Evolutionary conservation across 164 flowering plant genomes (phyloP), one percentile per base, ranked within the genome.

Genomic region (Aristolochia californica): DNA sequence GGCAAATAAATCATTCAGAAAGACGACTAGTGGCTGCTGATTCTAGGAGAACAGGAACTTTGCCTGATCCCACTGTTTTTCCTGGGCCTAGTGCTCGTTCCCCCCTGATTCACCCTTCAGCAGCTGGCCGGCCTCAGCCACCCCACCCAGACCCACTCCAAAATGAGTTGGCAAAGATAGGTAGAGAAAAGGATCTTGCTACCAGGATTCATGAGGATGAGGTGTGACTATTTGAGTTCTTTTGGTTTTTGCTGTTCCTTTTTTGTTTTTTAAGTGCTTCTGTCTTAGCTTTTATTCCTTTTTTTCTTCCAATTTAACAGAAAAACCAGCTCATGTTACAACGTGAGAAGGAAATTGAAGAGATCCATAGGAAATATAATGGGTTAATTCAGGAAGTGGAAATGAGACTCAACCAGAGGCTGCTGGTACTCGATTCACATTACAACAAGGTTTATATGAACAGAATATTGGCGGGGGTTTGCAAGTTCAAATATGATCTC

Each of bases 291-390:
- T 56, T 57, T 15, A 56, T 14, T 40, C 64, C 45, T 50, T 40
- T 40, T n/a, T n/a, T 43, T 40, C 28, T 59, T 43, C 22, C 59
- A 10, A 59, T 43, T 63, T 53, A 34, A 66, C 83, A 93, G 98
- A 83, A 68, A 67, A 16, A 57, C 50, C 74, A 59, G 38, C 70
- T 89, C 48, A 72, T 60, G 66, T 57, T 74, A 56, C 81, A 82
- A 13, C 70, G 82, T 50, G 89, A 85, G 55, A 89, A 78, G 72
- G 96, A 88, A 70, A 75, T 84, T 20, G 81, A 78, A 69, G 91
- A 80, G 59, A 64, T 85, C 38, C 78, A 71, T 26, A 61, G 53
- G 34, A 84, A 82, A 72, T 85, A 84, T 65, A 79, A 74, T 4
- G 48, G 45, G 16, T 75, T 74, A 54, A 58, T 64, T 63, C 65